Evolutionary conservation across 129 eudicot species (phyloP).

Genomic region (Artemisia argyi): DNA sequence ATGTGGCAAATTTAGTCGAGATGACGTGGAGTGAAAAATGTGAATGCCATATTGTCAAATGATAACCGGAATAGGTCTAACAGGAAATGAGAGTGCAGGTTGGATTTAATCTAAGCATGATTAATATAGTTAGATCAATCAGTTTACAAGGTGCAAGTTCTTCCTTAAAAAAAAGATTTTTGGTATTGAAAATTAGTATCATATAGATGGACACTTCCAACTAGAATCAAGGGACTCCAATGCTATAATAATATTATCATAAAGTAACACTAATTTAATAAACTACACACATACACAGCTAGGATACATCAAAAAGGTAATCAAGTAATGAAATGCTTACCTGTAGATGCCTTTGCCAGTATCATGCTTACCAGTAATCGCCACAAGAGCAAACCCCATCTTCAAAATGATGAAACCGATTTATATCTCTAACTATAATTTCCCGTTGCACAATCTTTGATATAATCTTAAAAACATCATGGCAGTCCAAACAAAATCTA

Average conservation of each 20-base stretch:
- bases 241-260: slow-evolving; percentile 2
- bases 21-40: too few relatives aligned
- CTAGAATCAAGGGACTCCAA: slow-evolving; percentile 7
- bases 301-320: neutral
- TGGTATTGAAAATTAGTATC: too few relatives aligned
- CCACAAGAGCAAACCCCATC: slow-evolving; percentile 78
- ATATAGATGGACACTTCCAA: neutral
- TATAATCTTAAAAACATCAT: slow-evolving; percentile 61
- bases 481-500: slow-evolving; percentile 79
- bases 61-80: too few relatives aligned
- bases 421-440: slow-evolving; percentile 74
- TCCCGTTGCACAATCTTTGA: slow-evolving; percentile 61
- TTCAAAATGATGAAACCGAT: slow-evolving; percentile 74
- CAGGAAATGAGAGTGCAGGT: too few relatives aligned
- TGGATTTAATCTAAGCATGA: too few relatives aligned
- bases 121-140: too few relatives aligned
- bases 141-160: too few relatives aligned
- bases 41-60: too few relatives aligned
- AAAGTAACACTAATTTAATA: slow-evolving; percentile 10
- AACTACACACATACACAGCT: neutral
- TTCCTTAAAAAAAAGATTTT: too few relatives aligned
- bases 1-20: too few relatives aligned
- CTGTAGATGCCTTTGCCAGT: too few relatives aligned
- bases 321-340: neutral
- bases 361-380: slow-evolving; percentile 62